These are phyloP conservation scores for Musa beccarii DNA, from an alignment of 176 grass and related monocot genomes.

Conservation along the genomic window DNA sequence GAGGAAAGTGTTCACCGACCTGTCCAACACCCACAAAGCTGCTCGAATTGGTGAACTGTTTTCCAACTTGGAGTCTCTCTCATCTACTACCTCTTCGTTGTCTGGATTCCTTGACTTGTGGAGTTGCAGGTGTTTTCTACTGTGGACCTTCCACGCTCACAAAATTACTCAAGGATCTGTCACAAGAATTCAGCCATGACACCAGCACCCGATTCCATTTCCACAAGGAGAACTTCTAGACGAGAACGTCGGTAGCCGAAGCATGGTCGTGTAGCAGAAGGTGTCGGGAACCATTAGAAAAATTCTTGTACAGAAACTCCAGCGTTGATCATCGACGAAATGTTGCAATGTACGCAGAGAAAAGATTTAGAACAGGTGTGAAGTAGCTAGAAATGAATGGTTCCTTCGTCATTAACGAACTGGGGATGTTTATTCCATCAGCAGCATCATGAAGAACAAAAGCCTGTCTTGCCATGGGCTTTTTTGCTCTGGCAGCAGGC, in stretches of 20 bases:
- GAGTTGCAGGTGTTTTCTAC: constrained; percentile 82
- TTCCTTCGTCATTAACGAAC: neutral
- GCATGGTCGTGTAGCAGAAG: neutral
- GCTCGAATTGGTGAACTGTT: constrained; percentile 69
- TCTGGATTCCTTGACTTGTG: constrained; percentile 13
- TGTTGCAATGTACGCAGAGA: neutral
- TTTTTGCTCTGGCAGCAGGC: too few relatives aligned
- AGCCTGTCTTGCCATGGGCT: too few relatives aligned
- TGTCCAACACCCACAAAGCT: constrained; percentile 70
- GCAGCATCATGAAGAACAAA: too few relatives aligned
- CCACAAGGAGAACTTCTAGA: constrained; percentile 97
- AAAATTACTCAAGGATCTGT: constrained; percentile 76
- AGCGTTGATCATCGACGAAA: neutral
- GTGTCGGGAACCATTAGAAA: neutral
- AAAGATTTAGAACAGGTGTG: neutral
- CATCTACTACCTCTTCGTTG: constrained; percentile 1
- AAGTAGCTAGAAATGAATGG: neutral
- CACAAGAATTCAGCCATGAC: constrained; percentile 88
- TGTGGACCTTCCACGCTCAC: constrained; percentile 86
- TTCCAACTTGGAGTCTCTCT: neutral
- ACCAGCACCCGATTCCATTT: constrained; percentile 96
- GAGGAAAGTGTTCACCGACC: constrained; percentile 93
- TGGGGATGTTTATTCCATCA: too few relatives aligned
- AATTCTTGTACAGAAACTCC: neutral
- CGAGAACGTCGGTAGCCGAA: neutral